Conservation (phyloP, 371 early-diverging fungal genomes). For the Saksenaea oblongispora region DNA sequence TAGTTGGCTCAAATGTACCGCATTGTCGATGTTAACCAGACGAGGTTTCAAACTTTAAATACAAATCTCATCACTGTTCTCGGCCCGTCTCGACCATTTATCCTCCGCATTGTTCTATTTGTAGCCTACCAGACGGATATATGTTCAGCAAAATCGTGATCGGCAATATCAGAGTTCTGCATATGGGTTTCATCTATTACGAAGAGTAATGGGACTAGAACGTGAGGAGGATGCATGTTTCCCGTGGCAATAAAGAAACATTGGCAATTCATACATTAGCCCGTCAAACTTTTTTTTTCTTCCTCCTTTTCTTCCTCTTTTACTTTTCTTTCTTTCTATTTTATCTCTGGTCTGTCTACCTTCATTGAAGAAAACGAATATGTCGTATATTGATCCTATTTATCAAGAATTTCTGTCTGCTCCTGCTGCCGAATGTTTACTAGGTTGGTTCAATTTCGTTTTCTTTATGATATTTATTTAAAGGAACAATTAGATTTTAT, state of each 20-base stretch:
- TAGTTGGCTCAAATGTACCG: not conserved
- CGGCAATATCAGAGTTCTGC: not conserved
- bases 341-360: not conserved
- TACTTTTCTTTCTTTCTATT: not conserved
- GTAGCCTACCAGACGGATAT: not conserved
- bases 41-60: constrained; percentile 2
- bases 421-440: not conserved
- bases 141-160: not conserved
- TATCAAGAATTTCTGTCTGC: not conserved
- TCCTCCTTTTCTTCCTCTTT: not conserved
- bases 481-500: not conserved
- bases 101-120: not conserved
- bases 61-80: not conserved
- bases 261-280: not conserved
- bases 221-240: not conserved
- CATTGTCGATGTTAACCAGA: not conserved
- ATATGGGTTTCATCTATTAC: not conserved
- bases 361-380: not conserved
- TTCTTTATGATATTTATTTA: not conserved
- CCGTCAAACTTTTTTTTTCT: not conserved
- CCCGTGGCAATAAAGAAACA: not conserved
- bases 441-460: not conserved
- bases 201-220: not conserved
- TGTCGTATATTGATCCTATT: not conserved
- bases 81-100: not conserved